A percentile compares a stretch with the other conserved stretches of the same genome.
Evolutionary conservation across 177 flowering plant genomes (phyloP).

Genomic region (Tripterygium wilfordii): DNA sequence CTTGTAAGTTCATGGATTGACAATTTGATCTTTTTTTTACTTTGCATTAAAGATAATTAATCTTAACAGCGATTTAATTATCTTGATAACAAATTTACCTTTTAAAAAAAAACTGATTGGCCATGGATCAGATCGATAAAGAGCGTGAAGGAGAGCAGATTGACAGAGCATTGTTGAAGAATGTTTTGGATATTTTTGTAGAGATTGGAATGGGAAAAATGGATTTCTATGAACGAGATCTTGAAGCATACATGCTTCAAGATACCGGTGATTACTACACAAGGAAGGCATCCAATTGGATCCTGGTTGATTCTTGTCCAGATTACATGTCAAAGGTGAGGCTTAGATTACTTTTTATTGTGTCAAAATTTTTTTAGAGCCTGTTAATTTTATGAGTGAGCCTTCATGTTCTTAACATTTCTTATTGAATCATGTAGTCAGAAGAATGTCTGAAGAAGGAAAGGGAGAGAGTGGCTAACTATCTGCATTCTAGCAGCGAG

Average conservation of each 20-base stretch:
- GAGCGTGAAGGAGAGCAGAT: slow-evolving; percentile 61
- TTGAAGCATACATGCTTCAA: slow-evolving; percentile 38
- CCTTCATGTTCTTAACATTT: not conserved
- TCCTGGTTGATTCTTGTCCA: slow-evolving; percentile 44
- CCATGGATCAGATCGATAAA: slow-evolving; percentile 43
- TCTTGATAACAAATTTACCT: too few relatives aligned
- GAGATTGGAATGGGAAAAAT: slow-evolving; percentile 40
- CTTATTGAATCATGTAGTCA: slow-evolving; percentile 23
- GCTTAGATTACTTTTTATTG: not conserved
- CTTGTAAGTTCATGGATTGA: slow-evolving; percentile 22
- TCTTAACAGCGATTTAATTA: too few relatives aligned
- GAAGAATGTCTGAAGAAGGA: slow-evolving; percentile 55
- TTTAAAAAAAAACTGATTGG: too few relatives aligned
- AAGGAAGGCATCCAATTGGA: slow-evolving; percentile 53
- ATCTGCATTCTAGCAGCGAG: slow-evolving; percentile 44
- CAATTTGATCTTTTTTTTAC: too few relatives aligned
- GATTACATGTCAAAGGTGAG: slow-evolving; percentile 49
- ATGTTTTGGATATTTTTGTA: slow-evolving; percentile 39
- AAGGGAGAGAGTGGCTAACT: slow-evolving; percentile 51
- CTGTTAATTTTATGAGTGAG: too few relatives aligned
- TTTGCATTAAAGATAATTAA: too few relatives aligned
- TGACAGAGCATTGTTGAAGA: slow-evolving; percentile 47
- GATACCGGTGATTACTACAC: slow-evolving; percentile 42
- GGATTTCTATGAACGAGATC: slow-evolving; percentile 39
- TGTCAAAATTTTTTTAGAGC: not conserved